phyloP scores from a whole-genome alignment of 2,329 filamentous ascomycete species.

The Cladophialophora bantiana region DNA sequence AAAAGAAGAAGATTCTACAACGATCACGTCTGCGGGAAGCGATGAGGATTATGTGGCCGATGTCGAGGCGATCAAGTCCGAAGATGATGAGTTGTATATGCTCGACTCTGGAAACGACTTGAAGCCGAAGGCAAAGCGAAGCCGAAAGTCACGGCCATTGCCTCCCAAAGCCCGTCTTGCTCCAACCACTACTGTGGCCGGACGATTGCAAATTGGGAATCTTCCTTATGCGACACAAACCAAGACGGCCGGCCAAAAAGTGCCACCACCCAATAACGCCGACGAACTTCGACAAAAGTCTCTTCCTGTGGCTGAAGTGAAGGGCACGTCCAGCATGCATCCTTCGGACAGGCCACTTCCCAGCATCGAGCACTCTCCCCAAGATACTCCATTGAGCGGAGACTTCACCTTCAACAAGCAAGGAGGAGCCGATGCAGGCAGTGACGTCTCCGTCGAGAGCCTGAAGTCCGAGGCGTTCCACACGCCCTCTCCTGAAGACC shows the following conservation, averaged over 20 bases:
- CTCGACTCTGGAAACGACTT: background rate
- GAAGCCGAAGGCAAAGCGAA: slow-evolving; percentile 9
- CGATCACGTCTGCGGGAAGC: background rate
- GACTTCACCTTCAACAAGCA: background rate
- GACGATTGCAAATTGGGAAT: background rate
- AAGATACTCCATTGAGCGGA: background rate
- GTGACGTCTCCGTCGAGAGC: slow-evolving; percentile 16
- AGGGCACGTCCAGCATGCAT: slow-evolving; percentile 10
- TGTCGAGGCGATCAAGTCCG: slow-evolving; percentile 5
- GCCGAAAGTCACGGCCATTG: slow-evolving; percentile 4
- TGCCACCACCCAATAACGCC: background rate
- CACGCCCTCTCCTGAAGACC: slow-evolving; percentile 8
- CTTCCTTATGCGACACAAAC: background rate
- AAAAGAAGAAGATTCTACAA: slow-evolving; percentile 3
- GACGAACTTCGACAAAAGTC: background rate
- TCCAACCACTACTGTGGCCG: background rate
- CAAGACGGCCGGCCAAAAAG: background rate
- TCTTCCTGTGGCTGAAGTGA: slow-evolving; percentile 1
- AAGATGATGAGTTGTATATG: slow-evolving; percentile 5
- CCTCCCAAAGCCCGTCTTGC: background rate
- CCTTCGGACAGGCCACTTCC: slow-evolving; percentile 20
- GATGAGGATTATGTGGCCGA: slow-evolving; percentile 13
- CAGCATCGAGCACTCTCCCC: slow-evolving; percentile 28
- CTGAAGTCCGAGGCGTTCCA: slow-evolving; percentile 13
- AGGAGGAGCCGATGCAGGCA: background rate